Percentiles rank a stretch among this genome's conserved stretches.
phyloP scores from a whole-genome alignment of 2,329 filamentous ascomycete genomes.

The Aspergillus oerlinghausenensis region DNA sequence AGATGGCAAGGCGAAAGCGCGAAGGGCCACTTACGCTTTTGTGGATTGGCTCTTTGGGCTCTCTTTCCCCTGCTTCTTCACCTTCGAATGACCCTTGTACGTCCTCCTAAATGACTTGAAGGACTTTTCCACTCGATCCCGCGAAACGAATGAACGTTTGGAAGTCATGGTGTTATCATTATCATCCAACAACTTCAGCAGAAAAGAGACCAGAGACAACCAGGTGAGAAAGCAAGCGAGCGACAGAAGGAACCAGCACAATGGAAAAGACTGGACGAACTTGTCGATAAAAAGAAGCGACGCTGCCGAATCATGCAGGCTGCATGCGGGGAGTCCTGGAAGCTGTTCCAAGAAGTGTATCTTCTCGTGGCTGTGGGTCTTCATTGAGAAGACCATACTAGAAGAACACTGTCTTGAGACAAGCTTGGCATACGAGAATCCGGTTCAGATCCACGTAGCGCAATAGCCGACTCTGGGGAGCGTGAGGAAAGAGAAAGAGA shows the following conservation, averaged over 20 bases:
- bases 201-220: conserved; percentile 44
- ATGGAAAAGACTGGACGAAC: conserved; percentile 39
- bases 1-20: background rate
- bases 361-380: conserved; percentile 24
- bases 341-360: conserved; percentile 41
- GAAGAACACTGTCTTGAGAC: conserved; percentile 22
- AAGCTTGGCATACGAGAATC: conserved; percentile 48
- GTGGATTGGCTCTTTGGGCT: conserved; percentile 41
- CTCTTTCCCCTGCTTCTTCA: conserved; percentile 82
- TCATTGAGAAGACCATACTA: conserved; percentile 22
- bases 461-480: conserved; percentile 40
- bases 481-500: conserved; percentile 40
- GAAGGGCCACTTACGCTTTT: conserved; percentile 41
- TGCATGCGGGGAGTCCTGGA: conserved; percentile 49
- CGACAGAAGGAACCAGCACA: conserved; percentile 31
- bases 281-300: conserved; percentile 34
- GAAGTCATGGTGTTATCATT: conserved; percentile 64
- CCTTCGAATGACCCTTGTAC: conserved; percentile 72
- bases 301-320: conserved; percentile 49
- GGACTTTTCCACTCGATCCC: conserved; percentile 84
- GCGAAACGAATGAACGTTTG: conserved; percentile 82
- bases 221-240: conserved; percentile 42
- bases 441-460: conserved; percentile 23
- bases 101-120: conserved; percentile 72
- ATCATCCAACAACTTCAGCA: conserved; percentile 20